Base-by-base conservation (phyloP, 2,329 filamentous ascomycete species). In the Teratosphaeria zuluensis region DNA sequence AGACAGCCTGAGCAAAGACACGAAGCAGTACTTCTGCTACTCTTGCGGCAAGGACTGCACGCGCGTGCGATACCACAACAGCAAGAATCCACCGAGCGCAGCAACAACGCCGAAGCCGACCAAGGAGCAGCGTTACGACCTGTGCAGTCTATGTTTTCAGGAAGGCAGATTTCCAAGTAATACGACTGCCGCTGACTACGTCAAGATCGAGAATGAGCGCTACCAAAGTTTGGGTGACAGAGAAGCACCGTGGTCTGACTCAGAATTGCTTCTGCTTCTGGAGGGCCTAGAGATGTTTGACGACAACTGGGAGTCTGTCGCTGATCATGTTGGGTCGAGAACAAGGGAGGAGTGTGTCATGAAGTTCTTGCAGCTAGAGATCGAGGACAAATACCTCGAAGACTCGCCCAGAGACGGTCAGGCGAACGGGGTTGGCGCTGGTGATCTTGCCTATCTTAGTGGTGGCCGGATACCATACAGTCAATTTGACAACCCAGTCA, bases 351-450 rank as follows among this genome's bases (percentile, higher is more conserved):
- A 99, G 76, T 99, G 94, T 72, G 92, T 97, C 16, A 81, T 97
- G 67, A 94, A 96, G 72, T 99, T 99, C 78, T 75, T 99, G 63
- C 91, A 96, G 70, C 80, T 99, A 38, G 92, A 96, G 66, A 99
- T 99, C 62, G 94, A 97, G 73, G 92, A 96, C 77, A 95, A 95
- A 73, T 99, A 96, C 70, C 79, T 96, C 9, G 92, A 97, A 68
- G 74, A 72, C 28, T 61, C 65, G 7, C 64, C 77, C 51, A 11
- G 82, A 77, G 82, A 89, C 58, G 79, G 83, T 58, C 78, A 88
- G 11, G 58, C 61, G 3, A 56, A 48, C n/a, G 60, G 58, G 7
- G 57, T 61, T 51, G 62, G 58, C 42, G 63, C 65, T 28, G 62
- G 61, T 30, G 79, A 75, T 58, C 78, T 94, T 38, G 87, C 88